phyloP scores from a whole-genome alignment of 202 grass and related monocot genomes.

The Hordeum pubiflorum region DNA sequence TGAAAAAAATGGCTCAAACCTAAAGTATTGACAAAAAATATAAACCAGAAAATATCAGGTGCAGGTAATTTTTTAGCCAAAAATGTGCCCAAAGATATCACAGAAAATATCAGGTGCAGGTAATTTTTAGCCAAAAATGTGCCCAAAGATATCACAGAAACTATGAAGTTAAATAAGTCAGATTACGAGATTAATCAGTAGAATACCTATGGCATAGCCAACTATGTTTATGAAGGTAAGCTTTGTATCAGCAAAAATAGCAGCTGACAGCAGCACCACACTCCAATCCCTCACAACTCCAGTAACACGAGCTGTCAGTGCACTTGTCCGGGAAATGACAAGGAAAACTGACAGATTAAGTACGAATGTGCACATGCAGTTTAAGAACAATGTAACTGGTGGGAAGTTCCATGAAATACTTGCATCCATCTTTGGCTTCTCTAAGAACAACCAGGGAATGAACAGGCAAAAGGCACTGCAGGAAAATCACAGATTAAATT shows the following conservation, averaged over 20 bases:
- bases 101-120: background rate
- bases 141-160: background rate
- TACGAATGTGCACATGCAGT: conserved; percentile 90
- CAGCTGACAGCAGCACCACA: conserved; percentile 83
- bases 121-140: background rate
- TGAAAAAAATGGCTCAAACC: background rate
- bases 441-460: conserved; percentile 95
- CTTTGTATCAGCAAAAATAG: conserved; percentile 87
- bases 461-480: conserved; percentile 90
- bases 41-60: background rate
- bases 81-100: background rate
- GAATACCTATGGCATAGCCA: conserved; percentile 95
- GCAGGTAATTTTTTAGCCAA: background rate
- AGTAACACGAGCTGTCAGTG: conserved; percentile 87
- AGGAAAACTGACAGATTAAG: conserved; percentile 97
- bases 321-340: conserved; percentile 94
- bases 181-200: conserved; percentile 8
- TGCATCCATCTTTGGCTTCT: conserved; percentile 96
- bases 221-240: conserved; percentile 87
- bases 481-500: conserved; percentile 18
- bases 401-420: conserved; percentile 85
- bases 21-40: background rate
- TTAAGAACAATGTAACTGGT: conserved; percentile 70
- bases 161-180: background rate
- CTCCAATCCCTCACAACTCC: conserved; percentile 96